Evolutionary conservation across 352 stramenopile genomes (phyloP).

Genomic region (Phytophthora litchii): DNA sequence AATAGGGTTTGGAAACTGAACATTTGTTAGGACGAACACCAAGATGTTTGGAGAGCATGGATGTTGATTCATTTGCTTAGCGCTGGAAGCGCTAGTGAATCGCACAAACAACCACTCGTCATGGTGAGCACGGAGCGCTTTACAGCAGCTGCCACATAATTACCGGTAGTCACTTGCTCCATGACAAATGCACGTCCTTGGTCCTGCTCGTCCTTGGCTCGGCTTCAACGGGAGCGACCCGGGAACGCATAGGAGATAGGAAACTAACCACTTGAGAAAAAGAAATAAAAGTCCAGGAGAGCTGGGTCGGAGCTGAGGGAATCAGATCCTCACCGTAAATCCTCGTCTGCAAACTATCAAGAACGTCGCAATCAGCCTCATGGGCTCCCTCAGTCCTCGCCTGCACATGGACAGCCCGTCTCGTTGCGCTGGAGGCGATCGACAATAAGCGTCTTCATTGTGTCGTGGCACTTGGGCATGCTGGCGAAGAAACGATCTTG

Average conservation of each 20-base stretch:
- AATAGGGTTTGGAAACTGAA: neutral
- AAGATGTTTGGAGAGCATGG: conserved; percentile 2
- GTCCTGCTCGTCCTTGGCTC: conserved; percentile 13
- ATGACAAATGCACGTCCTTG: conserved; percentile 20
- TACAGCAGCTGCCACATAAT: conserved; percentile 40
- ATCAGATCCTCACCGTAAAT: neutral
- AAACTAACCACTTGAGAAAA: conserved; percentile 28
- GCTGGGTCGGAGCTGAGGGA: neutral
- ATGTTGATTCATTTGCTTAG: conserved; percentile 18
- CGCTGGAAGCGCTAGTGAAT: conserved; percentile 17
- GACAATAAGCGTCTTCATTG: conserved; percentile 66
- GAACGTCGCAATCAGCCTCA: conserved; percentile 1
- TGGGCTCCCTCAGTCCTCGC: conserved; percentile 24
- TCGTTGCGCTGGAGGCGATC: conserved; percentile 49
- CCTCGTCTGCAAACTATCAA: conserved; percentile 1
- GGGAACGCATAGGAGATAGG: conserved; percentile 5
- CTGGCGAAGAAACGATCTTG: conserved; percentile 64
- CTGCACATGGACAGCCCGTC: conserved; percentile 22
- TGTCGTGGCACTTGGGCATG: conserved; percentile 66
- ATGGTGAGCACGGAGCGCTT: conserved; percentile 36
- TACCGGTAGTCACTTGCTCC: conserved; percentile 29
- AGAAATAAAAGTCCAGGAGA: conserved; percentile 22
- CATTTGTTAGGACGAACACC: conserved; percentile 7
- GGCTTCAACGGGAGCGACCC: conserved; percentile 18
- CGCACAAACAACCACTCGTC: conserved; percentile 18